Conservation (phyloP, 1,139 yeast species). For the Meyerozyma athensensis region DNA sequence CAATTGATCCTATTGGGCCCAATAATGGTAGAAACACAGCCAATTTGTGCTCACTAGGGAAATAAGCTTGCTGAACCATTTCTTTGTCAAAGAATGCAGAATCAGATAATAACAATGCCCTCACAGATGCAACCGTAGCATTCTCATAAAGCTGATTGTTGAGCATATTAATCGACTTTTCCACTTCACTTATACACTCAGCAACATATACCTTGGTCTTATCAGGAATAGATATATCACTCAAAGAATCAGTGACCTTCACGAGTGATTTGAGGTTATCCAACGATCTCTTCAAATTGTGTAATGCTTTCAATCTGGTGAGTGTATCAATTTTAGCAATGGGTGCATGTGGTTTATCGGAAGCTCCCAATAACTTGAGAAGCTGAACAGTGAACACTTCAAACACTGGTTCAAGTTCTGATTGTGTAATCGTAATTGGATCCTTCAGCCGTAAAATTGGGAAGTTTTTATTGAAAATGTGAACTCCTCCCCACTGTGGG, state of each 20-base stretch:
- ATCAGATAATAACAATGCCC: conserved; percentile 55
- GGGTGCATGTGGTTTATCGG: conserved; percentile 50
- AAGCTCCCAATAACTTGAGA: conserved; percentile 67
- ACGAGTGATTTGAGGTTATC: conserved; percentile 67
- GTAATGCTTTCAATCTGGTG: conserved; percentile 51
- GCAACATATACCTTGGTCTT: conserved; percentile 48
- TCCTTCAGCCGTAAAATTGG: conserved; percentile 18
- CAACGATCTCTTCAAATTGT: conserved; percentile 46
- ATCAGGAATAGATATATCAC: conserved; percentile 78
- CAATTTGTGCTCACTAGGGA: conserved; percentile 91
- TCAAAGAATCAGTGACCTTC: conserved; percentile 61
- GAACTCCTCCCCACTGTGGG: conserved; percentile 88
- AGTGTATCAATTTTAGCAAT: conserved; percentile 60
- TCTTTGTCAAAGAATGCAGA: conserved; percentile 86
- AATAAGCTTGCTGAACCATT: conserved; percentile 91
- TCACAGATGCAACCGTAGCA: conserved; percentile 52
- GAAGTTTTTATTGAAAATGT: conserved; percentile 43
- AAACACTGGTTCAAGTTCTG: conserved; percentile 53
- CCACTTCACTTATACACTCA: conserved; percentile 33
- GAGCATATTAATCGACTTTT: conserved; percentile 25
- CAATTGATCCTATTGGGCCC: conserved; percentile 80
- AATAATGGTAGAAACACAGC: conserved; percentile 88
- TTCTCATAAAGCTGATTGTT: conserved; percentile 24
- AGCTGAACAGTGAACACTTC: conserved; percentile 74
- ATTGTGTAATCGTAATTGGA: conserved; percentile 26